These are phyloP conservation scores for Fonsecaea pedrosoi DNA, from an alignment of 2,329 filamentous ascomycete species.

Conservation along the genomic window DNA sequence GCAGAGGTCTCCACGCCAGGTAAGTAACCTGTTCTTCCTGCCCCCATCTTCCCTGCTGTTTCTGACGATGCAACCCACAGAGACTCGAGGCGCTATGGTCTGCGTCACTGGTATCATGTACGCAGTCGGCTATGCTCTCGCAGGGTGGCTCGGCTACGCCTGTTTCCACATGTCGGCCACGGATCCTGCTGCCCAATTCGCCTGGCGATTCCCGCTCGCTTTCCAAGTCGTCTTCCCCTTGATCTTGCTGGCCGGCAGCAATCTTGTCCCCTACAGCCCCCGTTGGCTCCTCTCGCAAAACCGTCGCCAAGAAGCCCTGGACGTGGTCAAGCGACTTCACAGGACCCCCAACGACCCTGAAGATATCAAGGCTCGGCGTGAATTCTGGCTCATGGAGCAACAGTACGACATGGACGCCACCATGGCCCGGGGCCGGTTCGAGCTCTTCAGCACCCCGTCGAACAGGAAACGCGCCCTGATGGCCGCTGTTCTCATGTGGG, in stretches of 20 bases:
- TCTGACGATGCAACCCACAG: not conserved
- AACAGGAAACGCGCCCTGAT: constrained; percentile 52
- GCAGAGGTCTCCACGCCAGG: constrained; percentile 38
- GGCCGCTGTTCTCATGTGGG: constrained; percentile 51
- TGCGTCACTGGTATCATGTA: constrained; percentile 36
- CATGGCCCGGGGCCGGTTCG: constrained; percentile 43
- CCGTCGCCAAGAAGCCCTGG: constrained; percentile 45
- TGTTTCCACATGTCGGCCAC: constrained; percentile 58
- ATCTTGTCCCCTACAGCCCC: constrained; percentile 46
- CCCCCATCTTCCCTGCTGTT: not conserved
- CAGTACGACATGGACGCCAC: constrained; percentile 51
- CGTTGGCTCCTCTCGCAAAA: constrained; percentile 49
- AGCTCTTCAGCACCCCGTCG: constrained; percentile 51
- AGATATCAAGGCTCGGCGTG: constrained; percentile 47
- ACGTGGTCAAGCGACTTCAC: constrained; percentile 46
- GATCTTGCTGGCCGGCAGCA: constrained; percentile 41
- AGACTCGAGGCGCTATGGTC: constrained; percentile 37
- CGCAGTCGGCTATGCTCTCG: constrained; percentile 37
- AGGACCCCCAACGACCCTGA: constrained; percentile 44
- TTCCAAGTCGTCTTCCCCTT: constrained; percentile 46
- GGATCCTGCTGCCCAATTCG: constrained; percentile 39
- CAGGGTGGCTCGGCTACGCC: constrained; percentile 38
- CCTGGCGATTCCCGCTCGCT: constrained; percentile 46
- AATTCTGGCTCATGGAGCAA: constrained; percentile 54
- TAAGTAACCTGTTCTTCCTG: constrained; percentile 6